Base-by-base conservation (phyloP, 768 basidiomycete species). In the Suillus variegatus region DNA sequence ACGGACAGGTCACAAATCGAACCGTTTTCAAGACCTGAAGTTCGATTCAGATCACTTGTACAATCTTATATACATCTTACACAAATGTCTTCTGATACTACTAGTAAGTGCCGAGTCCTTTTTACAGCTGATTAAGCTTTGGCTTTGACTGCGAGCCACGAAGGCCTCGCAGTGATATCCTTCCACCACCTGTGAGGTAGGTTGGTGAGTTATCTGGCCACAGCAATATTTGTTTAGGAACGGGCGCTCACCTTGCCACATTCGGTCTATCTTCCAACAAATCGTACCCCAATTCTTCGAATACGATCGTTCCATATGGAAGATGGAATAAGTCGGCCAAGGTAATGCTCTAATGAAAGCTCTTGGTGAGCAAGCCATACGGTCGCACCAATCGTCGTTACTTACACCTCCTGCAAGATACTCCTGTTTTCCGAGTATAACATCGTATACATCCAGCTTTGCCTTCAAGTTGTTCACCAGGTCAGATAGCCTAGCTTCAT, bases 351-450 rank as follows among this genome's bases (percentile, higher is more conserved):
- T 85, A 58, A 55, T 35, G 3, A 44, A 35, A 35, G 6, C 16
- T 52, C 44, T 57, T 44, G 18, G 64, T 47, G 22, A 47, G 52
- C 43, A 43, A 22, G 47, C 1, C 20, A 54, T 20, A 40, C 18
- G 5, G n/a, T 38, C 32, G 35, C 56, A 32, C 20, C 35, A 35
- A 10, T 47, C 20, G 3, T 61, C 32, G 38, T 13, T 25, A 75
- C 81, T 61, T 65, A 85, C 87, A 67, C 86, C 77, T n/a, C 88
- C 88, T 35, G 84, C 84, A 7, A 88, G 73, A 68, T 87, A 89
- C 40, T 78, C 73, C 41, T 84, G 82, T 72, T 84, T 87, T 22
- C 75, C 72, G 18, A 89, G 77, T 46, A 90, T 84, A 18, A 67
- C 70, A 12, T 89, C 82, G 66, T 88, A 89, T 5, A 69, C 84